Conservation (phyloP, 495 filamentous ascomycete species). For the Jackrogersella minutella region DNA sequence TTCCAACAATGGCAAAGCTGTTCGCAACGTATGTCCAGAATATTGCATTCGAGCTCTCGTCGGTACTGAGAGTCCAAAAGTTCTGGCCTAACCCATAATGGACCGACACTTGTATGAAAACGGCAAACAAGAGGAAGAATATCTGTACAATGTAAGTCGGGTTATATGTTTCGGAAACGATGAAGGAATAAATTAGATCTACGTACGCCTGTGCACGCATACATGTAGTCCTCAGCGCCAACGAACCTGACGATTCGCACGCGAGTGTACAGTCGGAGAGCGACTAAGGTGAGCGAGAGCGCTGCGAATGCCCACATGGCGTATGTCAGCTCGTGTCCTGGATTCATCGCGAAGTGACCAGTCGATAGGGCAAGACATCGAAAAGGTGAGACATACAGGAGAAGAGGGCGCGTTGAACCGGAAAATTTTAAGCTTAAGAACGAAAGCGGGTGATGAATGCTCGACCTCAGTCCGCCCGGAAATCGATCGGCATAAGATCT, state of each 20-base stretch:
- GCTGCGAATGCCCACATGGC: conserved; percentile 51
- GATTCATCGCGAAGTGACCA: conserved; percentile 30
- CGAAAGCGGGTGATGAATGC: background rate
- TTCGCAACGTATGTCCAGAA: conserved; percentile 53
- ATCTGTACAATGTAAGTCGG: conserved; percentile 11
- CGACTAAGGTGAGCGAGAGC: conserved; percentile 43
- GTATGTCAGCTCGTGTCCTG: conserved; percentile 43
- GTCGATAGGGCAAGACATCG: conserved; percentile 9
- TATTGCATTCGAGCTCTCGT: conserved; percentile 47
- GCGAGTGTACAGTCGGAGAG: conserved; percentile 50
- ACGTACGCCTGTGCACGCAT: conserved; percentile 43
- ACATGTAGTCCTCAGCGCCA: conserved; percentile 51
- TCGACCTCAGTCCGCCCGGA: conserved; percentile 2
- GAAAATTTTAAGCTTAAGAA: conserved; percentile 16
- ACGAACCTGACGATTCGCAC: conserved; percentile 49
- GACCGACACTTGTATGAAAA: conserved; percentile 49
- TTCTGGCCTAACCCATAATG: conserved; percentile 46
- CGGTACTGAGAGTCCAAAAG: conserved; percentile 44
- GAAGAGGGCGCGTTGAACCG: background rate
- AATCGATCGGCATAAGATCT: conserved; percentile 15
- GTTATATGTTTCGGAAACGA: conserved; percentile 3
- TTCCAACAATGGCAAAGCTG: conserved; percentile 50
- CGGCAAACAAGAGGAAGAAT: conserved; percentile 47
- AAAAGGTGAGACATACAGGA: conserved; percentile 20
- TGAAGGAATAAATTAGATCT: background rate